Conservation (phyloP, 495 filamentous ascomycete species). For the Annulohypoxylon bovei region DNA sequence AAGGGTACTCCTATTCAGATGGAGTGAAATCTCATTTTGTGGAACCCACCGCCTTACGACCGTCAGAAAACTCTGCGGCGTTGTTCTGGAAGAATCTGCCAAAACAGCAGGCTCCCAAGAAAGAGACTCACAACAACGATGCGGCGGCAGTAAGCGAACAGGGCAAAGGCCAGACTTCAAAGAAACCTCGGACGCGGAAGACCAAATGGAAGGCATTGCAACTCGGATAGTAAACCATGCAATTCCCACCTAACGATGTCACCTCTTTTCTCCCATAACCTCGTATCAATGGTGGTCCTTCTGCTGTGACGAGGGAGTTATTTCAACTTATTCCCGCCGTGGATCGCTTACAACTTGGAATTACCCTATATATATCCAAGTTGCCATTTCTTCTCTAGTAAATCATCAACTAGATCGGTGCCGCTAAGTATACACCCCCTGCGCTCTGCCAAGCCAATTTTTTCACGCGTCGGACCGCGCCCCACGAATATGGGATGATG, state of each 20-base stretch:
- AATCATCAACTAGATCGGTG: neutral
- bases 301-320: neutral
- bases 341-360: neutral
- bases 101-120: neutral
- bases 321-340: neutral
- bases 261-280: neutral
- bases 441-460: neutral
- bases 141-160: too few relatives aligned
- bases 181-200: neutral
- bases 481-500: neutral
- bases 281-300: neutral
- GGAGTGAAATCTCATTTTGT: neutral
- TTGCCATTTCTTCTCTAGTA: neutral
- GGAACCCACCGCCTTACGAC: neutral
- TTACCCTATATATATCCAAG: neutral
- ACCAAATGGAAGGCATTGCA: neutral
- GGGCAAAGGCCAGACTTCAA: neutral
- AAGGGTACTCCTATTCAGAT: neutral
- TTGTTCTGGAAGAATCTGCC: neutral
- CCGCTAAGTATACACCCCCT: neutral
- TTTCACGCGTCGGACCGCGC: neutral
- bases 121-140: neutral
- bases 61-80: neutral
- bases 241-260: neutral
- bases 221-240: neutral